A percentile compares a stretch with the other conserved stretches of the same genome.
These are phyloP conservation scores for Aureobasidium sp. DNA, from an alignment of 2,329 filamentous ascomycete genomes.

Conservation along the genomic window DNA sequence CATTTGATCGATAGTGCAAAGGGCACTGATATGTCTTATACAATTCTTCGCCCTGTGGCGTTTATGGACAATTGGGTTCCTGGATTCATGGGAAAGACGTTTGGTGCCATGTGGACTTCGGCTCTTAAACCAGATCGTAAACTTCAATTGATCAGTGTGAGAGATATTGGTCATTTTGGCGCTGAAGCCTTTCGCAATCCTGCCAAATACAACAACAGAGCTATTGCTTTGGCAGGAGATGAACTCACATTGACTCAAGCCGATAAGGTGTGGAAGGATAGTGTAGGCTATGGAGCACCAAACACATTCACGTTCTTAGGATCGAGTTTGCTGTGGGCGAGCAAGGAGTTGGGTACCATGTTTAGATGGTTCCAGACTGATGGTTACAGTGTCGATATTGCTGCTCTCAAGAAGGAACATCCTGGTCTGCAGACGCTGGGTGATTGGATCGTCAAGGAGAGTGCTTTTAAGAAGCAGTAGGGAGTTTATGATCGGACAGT, in stretches of 20 bases:
- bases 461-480: slow-evolving; percentile 19
- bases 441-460: slow-evolving; percentile 25
- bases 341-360: slow-evolving; percentile 39
- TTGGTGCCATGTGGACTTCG: slow-evolving; percentile 49
- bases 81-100: slow-evolving; percentile 54
- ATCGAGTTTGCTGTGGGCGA: slow-evolving; percentile 42
- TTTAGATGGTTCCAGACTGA: slow-evolving; percentile 54
- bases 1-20: slow-evolving; percentile 57
- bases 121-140: slow-evolving; percentile 23
- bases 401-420: slow-evolving; percentile 46
- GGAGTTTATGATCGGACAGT: neutral
- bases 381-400: slow-evolving; percentile 54
- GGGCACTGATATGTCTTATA: slow-evolving; percentile 61
- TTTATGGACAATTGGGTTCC: slow-evolving; percentile 68
- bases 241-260: slow-evolving; percentile 55
- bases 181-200: slow-evolving; percentile 54
- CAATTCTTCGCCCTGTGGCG: slow-evolving; percentile 66
- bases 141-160: slow-evolving; percentile 45
- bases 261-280: slow-evolving; percentile 49
- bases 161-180: slow-evolving; percentile 59
- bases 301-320: slow-evolving; percentile 48
- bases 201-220: slow-evolving; percentile 48
- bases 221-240: slow-evolving; percentile 58
- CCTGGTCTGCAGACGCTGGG: slow-evolving; percentile 30
- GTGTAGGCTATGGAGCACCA: slow-evolving; percentile 50